phyloP scores from a whole-genome alignment of 2,329 filamentous ascomycete species.

The Eutypa lata region DNA sequence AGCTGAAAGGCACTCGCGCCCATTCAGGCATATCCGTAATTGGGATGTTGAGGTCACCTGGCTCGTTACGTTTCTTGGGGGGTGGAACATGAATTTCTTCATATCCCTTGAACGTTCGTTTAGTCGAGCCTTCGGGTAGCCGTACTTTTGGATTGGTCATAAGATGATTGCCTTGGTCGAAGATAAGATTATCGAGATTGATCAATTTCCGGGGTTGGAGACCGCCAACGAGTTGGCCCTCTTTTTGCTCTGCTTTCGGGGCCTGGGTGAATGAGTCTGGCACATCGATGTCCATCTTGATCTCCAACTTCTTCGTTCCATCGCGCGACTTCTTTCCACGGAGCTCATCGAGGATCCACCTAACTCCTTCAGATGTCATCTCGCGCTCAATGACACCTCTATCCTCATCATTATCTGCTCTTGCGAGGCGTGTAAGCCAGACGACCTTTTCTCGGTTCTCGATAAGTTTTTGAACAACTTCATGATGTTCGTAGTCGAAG shows the following conservation, averaged over 20 bases:
- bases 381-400: conserved; percentile 79
- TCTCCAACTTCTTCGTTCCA: conserved; percentile 69
- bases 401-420: conserved; percentile 75
- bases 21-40: conserved; percentile 89
- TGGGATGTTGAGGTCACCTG: conserved; percentile 76
- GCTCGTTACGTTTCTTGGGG: conserved; percentile 81
- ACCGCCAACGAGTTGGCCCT: conserved; percentile 73
- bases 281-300: conserved; percentile 93
- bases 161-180: conserved; percentile 96
- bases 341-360: conserved; percentile 84
- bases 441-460: conserved; percentile 91
- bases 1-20: conserved; percentile 83
- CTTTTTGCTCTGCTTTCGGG: conserved; percentile 53
- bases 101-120: conserved; percentile 94
- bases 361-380: conserved; percentile 85
- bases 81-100: conserved; percentile 97
- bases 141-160: conserved; percentile 99
- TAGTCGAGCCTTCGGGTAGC: conserved; percentile 90
- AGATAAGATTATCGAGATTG: conserved; percentile 93
- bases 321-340: conserved; percentile 65
- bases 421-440: conserved; percentile 87
- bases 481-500: conserved; percentile 95
- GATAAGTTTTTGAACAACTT: conserved; percentile 86
- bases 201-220: conserved; percentile 83
- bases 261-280: conserved; percentile 55